A percentile compares a stretch with the other conserved stretches of the same genome.
Conservation (phyloP, 1,284 basidiomycete genomes). For the Psilocybe mexicana region DNA sequence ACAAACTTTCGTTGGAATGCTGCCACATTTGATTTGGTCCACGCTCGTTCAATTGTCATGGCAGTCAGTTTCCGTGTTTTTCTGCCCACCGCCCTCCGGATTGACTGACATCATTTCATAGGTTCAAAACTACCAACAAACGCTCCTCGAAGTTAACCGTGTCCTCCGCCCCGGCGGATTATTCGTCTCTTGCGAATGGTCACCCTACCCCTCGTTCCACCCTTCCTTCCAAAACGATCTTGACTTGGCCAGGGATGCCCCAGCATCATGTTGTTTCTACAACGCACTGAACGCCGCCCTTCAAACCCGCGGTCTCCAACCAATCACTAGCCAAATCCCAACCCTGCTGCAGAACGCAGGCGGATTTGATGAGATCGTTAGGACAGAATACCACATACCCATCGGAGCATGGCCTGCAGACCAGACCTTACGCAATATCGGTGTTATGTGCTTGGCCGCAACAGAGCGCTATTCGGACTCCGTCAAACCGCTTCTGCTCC, state of each 20-base stretch:
- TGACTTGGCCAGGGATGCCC: constrained; percentile 37
- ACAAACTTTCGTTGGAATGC: constrained; percentile 47
- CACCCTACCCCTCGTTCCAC: constrained; percentile 42
- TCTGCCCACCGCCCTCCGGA: neutral
- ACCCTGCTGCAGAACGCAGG: constrained; percentile 35
- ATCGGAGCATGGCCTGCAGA: constrained; percentile 21
- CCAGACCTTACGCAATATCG: constrained; percentile 12
- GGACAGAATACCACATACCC: constrained; percentile 19
- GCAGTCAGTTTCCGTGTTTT: constrained; percentile 44
- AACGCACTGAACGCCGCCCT: constrained; percentile 37
- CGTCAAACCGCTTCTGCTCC: constrained; percentile 19
- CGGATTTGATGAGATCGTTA: constrained; percentile 40
- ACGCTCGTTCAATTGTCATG: constrained; percentile 58
- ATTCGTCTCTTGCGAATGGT: constrained; percentile 65
- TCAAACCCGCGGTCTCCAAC: constrained; percentile 34
- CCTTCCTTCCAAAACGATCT: constrained; percentile 26
- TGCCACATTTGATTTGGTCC: constrained; percentile 59
- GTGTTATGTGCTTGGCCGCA: constrained; percentile 12
- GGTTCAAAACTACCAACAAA: constrained; percentile 48
- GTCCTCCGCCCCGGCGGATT: constrained; percentile 64
- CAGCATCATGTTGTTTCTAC: constrained; percentile 45
- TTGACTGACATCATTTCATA: constrained; percentile 25
- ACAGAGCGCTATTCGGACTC: constrained; percentile 20
- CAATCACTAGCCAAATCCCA: constrained; percentile 37
- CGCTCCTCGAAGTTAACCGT: constrained; percentile 58